Evolutionary conservation across 2,329 filamentous ascomycete genomes (phyloP).

Genomic region (Acrocalymma vagum): DNA sequence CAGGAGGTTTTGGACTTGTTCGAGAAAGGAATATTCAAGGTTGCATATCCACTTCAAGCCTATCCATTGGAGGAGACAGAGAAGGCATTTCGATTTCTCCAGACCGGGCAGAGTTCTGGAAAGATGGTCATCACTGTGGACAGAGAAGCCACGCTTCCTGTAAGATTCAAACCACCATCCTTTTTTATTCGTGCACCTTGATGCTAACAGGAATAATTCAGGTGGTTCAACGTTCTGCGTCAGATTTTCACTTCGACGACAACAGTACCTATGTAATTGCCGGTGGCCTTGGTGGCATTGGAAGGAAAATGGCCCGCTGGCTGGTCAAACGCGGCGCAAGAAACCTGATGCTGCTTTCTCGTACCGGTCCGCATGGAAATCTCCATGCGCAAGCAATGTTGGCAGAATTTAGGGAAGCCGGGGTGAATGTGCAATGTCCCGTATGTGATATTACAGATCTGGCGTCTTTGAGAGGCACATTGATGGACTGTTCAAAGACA

Average conservation of each 20-base stretch:
- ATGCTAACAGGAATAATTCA: constrained; percentile 13
- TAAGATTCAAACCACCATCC: not conserved
- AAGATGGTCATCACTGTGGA: constrained; percentile 17
- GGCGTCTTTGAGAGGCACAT: constrained; percentile 5
- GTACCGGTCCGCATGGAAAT: constrained; percentile 12
- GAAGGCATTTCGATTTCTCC: constrained; percentile 23
- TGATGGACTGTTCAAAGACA: constrained; percentile 6
- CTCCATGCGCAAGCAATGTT: constrained; percentile 11
- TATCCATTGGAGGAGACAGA: not conserved
- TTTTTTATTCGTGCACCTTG: not conserved
- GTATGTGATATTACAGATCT: constrained; percentile 26
- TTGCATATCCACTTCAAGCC: not conserved
- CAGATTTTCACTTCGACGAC: constrained; percentile 11
- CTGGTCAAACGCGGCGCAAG: constrained; percentile 28
- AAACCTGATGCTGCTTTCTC: constrained; percentile 27
- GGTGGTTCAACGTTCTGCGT: constrained; percentile 6
- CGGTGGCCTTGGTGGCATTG: constrained; percentile 34
- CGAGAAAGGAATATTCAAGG: too few relatives aligned
- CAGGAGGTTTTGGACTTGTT: constrained; percentile 7
- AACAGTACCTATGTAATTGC: constrained; percentile 31
- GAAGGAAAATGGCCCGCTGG: constrained; percentile 26
- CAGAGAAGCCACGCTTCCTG: constrained; percentile 3
- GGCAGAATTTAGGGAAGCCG: constrained; percentile 12
- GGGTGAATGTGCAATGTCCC: constrained; percentile 17
- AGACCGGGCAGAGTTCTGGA: constrained; percentile 11